Evolutionary conservation across 495 filamentous ascomycete species (phyloP), one percentile per base, ranked within the genome.

Genomic region (Hypoxylon crocopeplum): DNA sequence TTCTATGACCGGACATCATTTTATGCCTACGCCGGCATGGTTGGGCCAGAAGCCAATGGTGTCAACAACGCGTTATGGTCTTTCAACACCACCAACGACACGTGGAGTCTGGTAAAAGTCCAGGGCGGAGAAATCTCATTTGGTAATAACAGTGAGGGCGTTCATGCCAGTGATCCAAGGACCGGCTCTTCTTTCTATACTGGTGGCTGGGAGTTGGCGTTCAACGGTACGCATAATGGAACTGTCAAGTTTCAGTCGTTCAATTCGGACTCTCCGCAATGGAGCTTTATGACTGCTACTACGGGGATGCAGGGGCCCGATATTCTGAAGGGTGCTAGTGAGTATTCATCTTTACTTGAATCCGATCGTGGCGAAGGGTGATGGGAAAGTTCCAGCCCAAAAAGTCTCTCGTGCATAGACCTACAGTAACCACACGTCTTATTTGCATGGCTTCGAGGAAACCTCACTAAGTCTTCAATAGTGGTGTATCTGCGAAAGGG

Each of bases 401-500:
- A n/a, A n/a, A n/a, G n/a, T n/a, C n/a, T n/a, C n/a, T n/a, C n/a
- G n/a, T n/a, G n/a, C n/a, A n/a, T n/a, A n/a, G n/a, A n/a, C n/a
- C n/a, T n/a, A n/a, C n/a, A n/a, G n/a, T n/a, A n/a, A n/a, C n/a
- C n/a, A n/a, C n/a, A n/a, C n/a, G n/a, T n/a, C n/a, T n/a, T n/a
- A n/a, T n/a, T n/a, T n/a, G n/a, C n/a, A n/a, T n/a, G n/a, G 6
- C 15, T 45, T 12, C 39, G 6, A 16, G 47, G 34, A 19, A 22
- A 33, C 17, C 15, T 47, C n/a, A 7, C 44, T 47, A 47, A 47
- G 24, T 8, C 4, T n/a, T 34, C 36, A 20, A 22, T 34, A 47
- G 44, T 59, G 56, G 56, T 59, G 5, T 52, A 50, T 29, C 39
- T 59, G 10, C 47, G 56, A 33, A 59, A 49, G n/a, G 56, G 56